Evolutionary conservation across 73 alveolate genomes (phyloP), one percentile per base, ranked within the genome.

Genomic region (Symbiodinium pilosum): DNA sequence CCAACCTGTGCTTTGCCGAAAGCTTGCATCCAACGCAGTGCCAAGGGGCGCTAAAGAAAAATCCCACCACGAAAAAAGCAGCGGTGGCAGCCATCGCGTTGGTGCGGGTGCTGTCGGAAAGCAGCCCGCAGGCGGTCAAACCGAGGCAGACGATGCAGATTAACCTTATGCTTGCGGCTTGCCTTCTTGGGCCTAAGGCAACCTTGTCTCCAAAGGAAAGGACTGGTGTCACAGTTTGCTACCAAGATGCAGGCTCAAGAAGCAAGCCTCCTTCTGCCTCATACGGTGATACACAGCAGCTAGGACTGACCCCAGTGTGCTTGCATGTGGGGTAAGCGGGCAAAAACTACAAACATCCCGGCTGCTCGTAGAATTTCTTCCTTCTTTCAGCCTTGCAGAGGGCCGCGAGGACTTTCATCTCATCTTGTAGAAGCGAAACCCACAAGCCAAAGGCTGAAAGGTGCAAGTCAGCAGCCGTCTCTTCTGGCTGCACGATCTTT

Each of bases 221-320:
- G 38, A 28, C 30, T 26, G 34, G 73, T 24, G 73, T 4, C 73
- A 6, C 34, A 41, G 42, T 21, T 38, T 28, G 59, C 32, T 20
- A 77, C 88, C 97, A 71, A 26, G 97, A 32, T 30, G 56, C 97
- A 83, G 51, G 34, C 97, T 91, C n/a, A 91, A 86, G 81, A 91
- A 43, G 75, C 43, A 26, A 14, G 97, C 88, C 89, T 91, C 97
- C 40, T 64, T 68, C 36, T 91, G 97, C 97, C 97, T 91, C 59
- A 43, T 0, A 64, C 12, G 12, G 16, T 14, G 59, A 47, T 9
- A 14, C 77, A 38, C 88, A 32, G n/a, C n/a, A n/a, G n/a, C n/a
- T n/a, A n/a, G n/a, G n/a, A n/a, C n/a, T n/a, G n/a, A n/a, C n/a
- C n/a, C n/a, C n/a, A n/a, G n/a, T n/a, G n/a, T n/a, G n/a, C n/a